phyloP scores from a whole-genome alignment of 2,329 filamentous ascomycete genomes.

The Penicillium sp. region DNA sequence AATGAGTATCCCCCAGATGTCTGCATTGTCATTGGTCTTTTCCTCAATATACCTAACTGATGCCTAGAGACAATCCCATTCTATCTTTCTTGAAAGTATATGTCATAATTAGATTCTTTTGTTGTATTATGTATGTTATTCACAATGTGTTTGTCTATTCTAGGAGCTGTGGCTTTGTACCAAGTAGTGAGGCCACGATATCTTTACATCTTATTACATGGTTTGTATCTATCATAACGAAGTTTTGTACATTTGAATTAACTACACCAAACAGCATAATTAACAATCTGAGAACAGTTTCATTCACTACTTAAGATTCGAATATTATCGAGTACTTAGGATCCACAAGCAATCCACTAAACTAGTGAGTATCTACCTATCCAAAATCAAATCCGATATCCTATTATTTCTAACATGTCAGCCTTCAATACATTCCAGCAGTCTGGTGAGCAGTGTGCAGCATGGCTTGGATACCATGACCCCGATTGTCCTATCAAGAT shows the following conservation, averaged over 20 bases:
- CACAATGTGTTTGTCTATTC: not conserved
- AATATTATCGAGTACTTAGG: not conserved
- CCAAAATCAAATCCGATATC: too few relatives aligned
- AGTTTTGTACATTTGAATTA: not conserved
- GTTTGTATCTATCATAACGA: not conserved
- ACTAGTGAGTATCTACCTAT: not conserved
- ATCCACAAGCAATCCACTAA: too few relatives aligned
- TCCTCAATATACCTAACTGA: too few relatives aligned
- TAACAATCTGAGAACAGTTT: not conserved
- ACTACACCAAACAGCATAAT: not conserved
- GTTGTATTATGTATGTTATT: not conserved
- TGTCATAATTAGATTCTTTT: too few relatives aligned
- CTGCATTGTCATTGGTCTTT: not conserved
- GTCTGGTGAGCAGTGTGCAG: too few relatives aligned
- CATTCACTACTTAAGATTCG: not conserved
- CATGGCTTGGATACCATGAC: not conserved
- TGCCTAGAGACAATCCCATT: too few relatives aligned
- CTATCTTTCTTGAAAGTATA: too few relatives aligned
- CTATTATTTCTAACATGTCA: too few relatives aligned
- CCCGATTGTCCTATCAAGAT: too few relatives aligned
- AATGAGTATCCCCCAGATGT: not conserved
- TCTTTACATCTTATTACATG: not conserved
- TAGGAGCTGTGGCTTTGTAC: not conserved
- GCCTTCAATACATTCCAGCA: too few relatives aligned
- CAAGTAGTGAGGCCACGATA: not conserved